Evolutionary conservation across 441 rosid species (phyloP).

Genomic region (Populus hybrid): DNA sequence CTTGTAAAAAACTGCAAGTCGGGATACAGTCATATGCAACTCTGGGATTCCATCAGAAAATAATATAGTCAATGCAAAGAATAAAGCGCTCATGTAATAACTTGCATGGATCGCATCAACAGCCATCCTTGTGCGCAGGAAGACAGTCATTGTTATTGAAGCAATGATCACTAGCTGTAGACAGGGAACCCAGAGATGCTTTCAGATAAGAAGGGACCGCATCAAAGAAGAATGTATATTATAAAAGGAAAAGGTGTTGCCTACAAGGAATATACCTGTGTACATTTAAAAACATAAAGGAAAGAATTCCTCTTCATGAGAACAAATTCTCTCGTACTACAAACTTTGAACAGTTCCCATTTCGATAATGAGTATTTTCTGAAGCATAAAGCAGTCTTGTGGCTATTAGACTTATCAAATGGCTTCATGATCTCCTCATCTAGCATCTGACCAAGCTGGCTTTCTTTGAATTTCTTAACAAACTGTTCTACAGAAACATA

Average conservation of each 20-base stretch:
- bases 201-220: background rate
- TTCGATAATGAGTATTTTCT: slow-evolving; percentile 33
- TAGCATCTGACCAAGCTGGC: slow-evolving; percentile 28
- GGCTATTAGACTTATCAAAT: slow-evolving; percentile 25
- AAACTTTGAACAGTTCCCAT: slow-evolving; percentile 51
- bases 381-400: slow-evolving; percentile 35
- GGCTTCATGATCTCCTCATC: slow-evolving; percentile 38
- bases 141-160: slow-evolving; percentile 42
- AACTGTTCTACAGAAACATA: slow-evolving; percentile 43
- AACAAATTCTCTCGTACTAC: slow-evolving; percentile 44
- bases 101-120: slow-evolving; percentile 38
- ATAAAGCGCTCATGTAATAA: slow-evolving; percentile 45
- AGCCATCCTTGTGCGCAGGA: slow-evolving; percentile 38
- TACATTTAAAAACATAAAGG: slow-evolving; percentile 40
- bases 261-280: slow-evolving; percentile 31
- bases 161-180: slow-evolving; percentile 54
- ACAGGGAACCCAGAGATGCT: background rate
- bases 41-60: slow-evolving; percentile 45
- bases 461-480: slow-evolving; percentile 30
- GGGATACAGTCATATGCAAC: slow-evolving; percentile 36
- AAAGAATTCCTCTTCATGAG: slow-evolving; percentile 54
- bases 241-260: too few relatives aligned
- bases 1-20: slow-evolving; percentile 46
- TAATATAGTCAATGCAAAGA: slow-evolving; percentile 36
- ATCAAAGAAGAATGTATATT: background rate